Conservation (phyloP, 2,329 filamentous ascomycete genomes). For the Camptophora hylomeconis region DNA sequence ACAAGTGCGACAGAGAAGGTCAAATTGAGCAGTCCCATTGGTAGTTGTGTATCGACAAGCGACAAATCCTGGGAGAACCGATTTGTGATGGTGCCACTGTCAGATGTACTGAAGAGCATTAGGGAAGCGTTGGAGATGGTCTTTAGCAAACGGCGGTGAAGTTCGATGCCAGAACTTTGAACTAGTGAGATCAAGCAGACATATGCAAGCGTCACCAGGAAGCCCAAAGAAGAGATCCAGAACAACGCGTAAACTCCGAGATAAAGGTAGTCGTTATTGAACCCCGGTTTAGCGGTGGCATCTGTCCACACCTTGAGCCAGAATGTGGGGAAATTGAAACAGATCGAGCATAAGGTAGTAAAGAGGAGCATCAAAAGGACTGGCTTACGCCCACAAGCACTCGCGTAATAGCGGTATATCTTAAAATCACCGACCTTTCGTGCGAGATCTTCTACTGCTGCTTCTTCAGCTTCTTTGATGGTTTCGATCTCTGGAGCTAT, state of each 20-base stretch:
- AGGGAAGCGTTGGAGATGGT: slow-evolving; percentile 36
- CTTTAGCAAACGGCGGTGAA: slow-evolving; percentile 35
- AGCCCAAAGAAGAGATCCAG: slow-evolving; percentile 9
- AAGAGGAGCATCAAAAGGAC: not conserved
- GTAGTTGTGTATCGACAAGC: slow-evolving; percentile 32
- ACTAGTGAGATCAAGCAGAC: no score
- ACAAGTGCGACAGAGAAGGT: slow-evolving; percentile 19
- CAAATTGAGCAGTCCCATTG: slow-evolving; percentile 23
- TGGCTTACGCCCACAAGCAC: not conserved
- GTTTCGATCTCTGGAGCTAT: slow-evolving; percentile 17
- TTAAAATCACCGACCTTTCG: slow-evolving; percentile 1
- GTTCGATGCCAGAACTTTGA: slow-evolving; percentile 36
- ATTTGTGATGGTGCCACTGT: slow-evolving; percentile 29
- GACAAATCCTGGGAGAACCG: slow-evolving; percentile 33
- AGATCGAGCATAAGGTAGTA: not conserved
- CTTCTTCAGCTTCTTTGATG: slow-evolving; percentile 26
- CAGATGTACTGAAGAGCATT: slow-evolving; percentile 29
- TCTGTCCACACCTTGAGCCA: slow-evolving; percentile 1
- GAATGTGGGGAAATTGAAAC: slow-evolving; percentile 1
- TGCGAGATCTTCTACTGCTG: slow-evolving; percentile 17
- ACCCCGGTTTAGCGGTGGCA: not conserved
- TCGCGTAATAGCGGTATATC: not conserved
- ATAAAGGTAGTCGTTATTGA: not conserved
- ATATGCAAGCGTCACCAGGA: slow-evolving; percentile 41
- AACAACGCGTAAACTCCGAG: not conserved